These are phyloP conservation scores for Fusarium scirpi DNA, from an alignment of 2,329 filamentous ascomycete species.

Conservation along the genomic window DNA sequence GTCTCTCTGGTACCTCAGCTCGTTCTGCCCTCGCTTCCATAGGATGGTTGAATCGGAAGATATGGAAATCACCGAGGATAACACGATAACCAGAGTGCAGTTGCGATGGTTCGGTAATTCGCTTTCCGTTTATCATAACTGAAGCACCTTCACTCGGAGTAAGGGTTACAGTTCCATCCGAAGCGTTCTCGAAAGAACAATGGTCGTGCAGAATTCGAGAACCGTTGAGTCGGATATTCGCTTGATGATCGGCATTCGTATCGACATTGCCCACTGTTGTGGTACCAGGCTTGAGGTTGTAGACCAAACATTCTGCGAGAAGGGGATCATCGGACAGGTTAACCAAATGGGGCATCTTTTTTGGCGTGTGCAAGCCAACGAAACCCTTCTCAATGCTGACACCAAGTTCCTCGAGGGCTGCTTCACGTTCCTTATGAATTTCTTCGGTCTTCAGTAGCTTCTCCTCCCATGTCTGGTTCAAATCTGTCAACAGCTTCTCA, in stretches of 20 bases:
- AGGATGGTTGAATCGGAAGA: conserved; percentile 98
- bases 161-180: conserved; percentile 92
- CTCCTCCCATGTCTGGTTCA: conserved; percentile 99
- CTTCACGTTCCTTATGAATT: conserved; percentile 97
- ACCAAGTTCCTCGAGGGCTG: conserved; percentile 93
- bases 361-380: conserved; percentile 92
- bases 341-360: conserved; percentile 99
- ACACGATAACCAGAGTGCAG: conserved; percentile 93
- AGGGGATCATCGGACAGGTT: conserved; percentile 96
- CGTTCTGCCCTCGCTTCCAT: conserved; percentile 94
- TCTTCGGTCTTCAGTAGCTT: conserved; percentile 94
- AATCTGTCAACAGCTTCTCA: conserved; percentile 93
- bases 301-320: conserved; percentile 94
- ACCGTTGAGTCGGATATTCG: conserved; percentile 93
- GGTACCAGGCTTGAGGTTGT: conserved; percentile 95
- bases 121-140: conserved; percentile 97
- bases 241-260: conserved; percentile 77
- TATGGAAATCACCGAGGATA: conserved; percentile 97
- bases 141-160: conserved; percentile 91
- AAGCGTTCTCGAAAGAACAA: conserved; percentile 88
- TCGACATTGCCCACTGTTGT: conserved; percentile 97
- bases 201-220: conserved; percentile 93
- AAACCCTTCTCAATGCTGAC: conserved; percentile 99
- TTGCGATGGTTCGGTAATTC: conserved; percentile 85
- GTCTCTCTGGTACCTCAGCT: conserved; percentile 72